Conservation (phyloP, 805 yeast genomes). For the Candida khao-thaluensis region DNA sequence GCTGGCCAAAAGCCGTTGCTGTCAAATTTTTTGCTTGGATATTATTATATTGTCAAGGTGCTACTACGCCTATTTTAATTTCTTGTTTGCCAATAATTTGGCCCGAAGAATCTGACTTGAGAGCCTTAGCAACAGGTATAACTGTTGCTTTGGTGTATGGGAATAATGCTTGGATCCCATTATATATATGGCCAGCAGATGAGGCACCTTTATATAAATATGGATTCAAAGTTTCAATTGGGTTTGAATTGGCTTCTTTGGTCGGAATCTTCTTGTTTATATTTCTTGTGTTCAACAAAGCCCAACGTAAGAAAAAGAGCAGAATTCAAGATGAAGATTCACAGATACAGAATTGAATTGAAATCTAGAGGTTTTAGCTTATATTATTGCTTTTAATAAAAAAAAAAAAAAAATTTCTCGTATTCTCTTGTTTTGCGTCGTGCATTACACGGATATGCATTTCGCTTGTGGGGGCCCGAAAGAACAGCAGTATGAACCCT, state of each 20-base stretch:
- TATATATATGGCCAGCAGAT: conserved; percentile 29
- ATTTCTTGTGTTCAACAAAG: not conserved
- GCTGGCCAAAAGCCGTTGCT: conserved; percentile 1
- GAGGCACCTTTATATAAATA: conserved; percentile 31
- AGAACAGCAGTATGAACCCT: no score
- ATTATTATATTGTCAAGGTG: not conserved
- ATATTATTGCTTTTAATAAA: no score
- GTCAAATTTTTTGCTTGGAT: conserved; percentile 1
- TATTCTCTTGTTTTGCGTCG: no score
- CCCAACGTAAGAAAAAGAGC: no score
- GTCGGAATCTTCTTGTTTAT: conserved; percentile 1
- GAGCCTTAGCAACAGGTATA: conserved; percentile 13
- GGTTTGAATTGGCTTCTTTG: not conserved
- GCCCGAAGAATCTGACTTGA: conserved; percentile 1
- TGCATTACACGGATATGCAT: no score
- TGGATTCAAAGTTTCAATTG: conserved; percentile 28
- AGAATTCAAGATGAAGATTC: no score
- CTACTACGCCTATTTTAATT: conserved; percentile 1
- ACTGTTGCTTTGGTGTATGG: conserved; percentile 29
- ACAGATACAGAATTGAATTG: no score
- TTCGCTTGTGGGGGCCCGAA: no score
- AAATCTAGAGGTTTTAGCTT: no score
- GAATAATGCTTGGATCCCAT: conserved; percentile 34
- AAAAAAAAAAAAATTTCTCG: no score
- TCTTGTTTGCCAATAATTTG: conserved; percentile 3